These are phyloP conservation scores for Yarrowia yakushimensis DNA, from an alignment of 805 yeast species.

Conservation along the genomic window DNA sequence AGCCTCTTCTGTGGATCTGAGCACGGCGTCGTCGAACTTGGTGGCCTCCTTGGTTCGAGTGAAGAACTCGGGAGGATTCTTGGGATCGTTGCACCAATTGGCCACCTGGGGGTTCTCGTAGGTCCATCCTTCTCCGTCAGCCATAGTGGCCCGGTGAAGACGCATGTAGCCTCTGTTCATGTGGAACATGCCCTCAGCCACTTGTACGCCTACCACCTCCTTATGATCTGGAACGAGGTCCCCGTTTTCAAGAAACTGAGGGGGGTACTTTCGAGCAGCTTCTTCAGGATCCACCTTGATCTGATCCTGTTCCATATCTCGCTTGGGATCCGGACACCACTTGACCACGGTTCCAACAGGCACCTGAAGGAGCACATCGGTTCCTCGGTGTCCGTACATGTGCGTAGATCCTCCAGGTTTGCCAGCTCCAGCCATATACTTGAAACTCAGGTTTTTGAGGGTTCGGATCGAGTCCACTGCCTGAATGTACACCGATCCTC, in stretches of 20 bases:
- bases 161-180: conserved; percentile 41
- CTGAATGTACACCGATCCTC: conserved; percentile 81
- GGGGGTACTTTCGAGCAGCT: neutral
- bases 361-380: conserved; percentile 72
- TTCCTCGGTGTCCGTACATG: conserved; percentile 81
- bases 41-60: conserved; percentile 60
- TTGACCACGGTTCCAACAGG: conserved; percentile 87
- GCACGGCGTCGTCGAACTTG: conserved; percentile 56
- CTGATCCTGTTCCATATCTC: conserved; percentile 28
- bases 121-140: conserved; percentile 82
- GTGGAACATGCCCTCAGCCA: conserved; percentile 29
- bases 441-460: conserved; percentile 62
- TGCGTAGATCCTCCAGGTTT: conserved; percentile 68
- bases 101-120: conserved; percentile 69
- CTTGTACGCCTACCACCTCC: conserved; percentile 30
- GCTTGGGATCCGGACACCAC: conserved; percentile 79
- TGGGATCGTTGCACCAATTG: conserved; percentile 34
- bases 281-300: conserved; percentile 27
- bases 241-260: conserved; percentile 28
- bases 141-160: conserved; percentile 57
- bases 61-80: conserved; percentile 52
- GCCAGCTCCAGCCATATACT: conserved; percentile 73
- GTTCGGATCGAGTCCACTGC: conserved; percentile 72
- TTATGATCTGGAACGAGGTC: conserved; percentile 27
- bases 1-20: conserved; percentile 53